Base-by-base conservation (phyloP, 129 eudicot species). In the Flaveria sonorensis region DNA sequence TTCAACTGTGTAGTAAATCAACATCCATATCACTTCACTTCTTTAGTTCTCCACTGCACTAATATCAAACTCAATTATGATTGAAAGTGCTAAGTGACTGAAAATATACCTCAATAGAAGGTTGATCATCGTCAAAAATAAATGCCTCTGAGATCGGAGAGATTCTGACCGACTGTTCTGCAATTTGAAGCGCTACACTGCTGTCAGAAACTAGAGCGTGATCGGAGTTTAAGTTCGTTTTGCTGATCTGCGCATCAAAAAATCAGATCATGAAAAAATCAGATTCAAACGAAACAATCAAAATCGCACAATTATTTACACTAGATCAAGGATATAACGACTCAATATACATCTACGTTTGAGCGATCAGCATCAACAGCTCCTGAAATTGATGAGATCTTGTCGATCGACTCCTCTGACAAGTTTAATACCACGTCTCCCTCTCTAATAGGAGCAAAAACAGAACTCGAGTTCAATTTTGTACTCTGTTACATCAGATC, bases 91-190 rank as follows among this genome's bases (percentile, higher is more conserved):
- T 21, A 60, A 65, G 26, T 15, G 11, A 66, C 53, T 28, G 67
- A 60, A 62, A 63, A 39, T 20, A 71, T 71, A 80, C 84, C 84
- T 80, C 64, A 0, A 80, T 42, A 2, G 75, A 74, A 6, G 80
- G 30, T 7, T 74, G 76, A 66, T 74, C 80, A 13, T 53, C 68
- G 7, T 68, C 60, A 53, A 66, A 65, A 53, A 53, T 70, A 12
- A 73, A 73, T 11, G 84, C 70, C 70, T 81, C 79, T 43, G 80
- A 79, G 30, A 62, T 23, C 0, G 73, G 67, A 36, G 83, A 16
- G 16, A 21, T 45, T 68, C 20, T 36, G 14, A 56, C 42, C 20
- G 71, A 45, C 7, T 80, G 75, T 66, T 76, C 80, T 64, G 73
- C 53, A 76, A 47, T 8, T 18, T 75, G 60, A 16, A 60, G 28